Conservation (phyloP, 805 yeast genomes). For the Lachancea nothofagi region DNA sequence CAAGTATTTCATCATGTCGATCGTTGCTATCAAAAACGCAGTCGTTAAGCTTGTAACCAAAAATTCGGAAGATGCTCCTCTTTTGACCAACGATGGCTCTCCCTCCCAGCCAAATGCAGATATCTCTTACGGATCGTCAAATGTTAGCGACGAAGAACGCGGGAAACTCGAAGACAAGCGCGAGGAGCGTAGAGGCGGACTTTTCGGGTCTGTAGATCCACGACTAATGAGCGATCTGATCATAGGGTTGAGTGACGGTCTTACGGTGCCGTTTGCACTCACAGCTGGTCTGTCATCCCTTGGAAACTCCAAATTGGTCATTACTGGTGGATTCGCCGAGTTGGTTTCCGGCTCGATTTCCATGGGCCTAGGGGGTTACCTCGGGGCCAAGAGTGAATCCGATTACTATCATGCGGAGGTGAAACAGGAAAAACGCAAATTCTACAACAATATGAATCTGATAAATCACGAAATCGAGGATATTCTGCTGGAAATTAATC, state of each 20-base stretch:
- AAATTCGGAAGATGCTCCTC: conserved; percentile 15
- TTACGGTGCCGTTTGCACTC: conserved; percentile 97
- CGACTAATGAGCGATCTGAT: conserved; percentile 90
- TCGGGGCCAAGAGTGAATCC: conserved; percentile 87
- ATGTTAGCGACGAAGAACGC: conserved; percentile 8
- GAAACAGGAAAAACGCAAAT: conserved; percentile 59
- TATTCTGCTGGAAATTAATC: conserved; percentile 63
- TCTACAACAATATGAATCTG: conserved; percentile 57
- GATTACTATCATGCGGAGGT: conserved; percentile 72
- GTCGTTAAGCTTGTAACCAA: conserved; percentile 17
- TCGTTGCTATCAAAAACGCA: conserved; percentile 30
- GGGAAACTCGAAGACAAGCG: conserved; percentile 10
- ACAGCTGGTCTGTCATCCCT: conserved; percentile 92
- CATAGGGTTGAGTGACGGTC: conserved; percentile 91
- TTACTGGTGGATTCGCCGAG: conserved; percentile 98
- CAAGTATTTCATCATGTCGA: no score
- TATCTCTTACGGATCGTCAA: conserved; percentile 10
- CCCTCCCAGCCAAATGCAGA: conserved; percentile 8
- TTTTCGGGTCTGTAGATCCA: conserved; percentile 66
- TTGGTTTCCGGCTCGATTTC: conserved; percentile 94
- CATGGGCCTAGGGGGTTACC: conserved; percentile 95
- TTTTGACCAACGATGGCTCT: conserved; percentile 14
- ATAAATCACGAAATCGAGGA: conserved; percentile 78
- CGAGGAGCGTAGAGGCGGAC: conserved; percentile 16
- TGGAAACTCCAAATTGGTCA: conserved; percentile 84